Percentiles rank a stretch among this genome's conserved stretches.
phyloP scores from a whole-genome alignment of 805 yeast species.

The Kodamaea neixiangensis region DNA sequence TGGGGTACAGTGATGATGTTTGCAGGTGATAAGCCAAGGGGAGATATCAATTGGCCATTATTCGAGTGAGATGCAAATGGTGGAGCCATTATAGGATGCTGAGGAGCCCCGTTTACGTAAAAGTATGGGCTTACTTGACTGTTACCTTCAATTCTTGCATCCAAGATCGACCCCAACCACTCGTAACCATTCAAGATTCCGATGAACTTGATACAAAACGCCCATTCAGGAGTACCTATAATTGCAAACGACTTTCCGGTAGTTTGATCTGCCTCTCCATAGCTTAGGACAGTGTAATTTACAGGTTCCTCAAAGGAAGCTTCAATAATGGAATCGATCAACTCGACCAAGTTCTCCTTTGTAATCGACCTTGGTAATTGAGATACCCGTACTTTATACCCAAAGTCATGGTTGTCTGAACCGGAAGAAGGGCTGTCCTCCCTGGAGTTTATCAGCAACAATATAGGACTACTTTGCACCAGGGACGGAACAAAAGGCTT shows the following conservation, averaged over 20 bases:
- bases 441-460: not conserved
- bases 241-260: conserved; percentile 2
- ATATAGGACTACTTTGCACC: not conserved
- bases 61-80: conserved; percentile 3
- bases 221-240: not conserved
- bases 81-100: conserved; percentile 1
- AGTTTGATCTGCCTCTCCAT: not conserved
- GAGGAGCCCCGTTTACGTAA: conserved; percentile 1
- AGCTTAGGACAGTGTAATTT: conserved; percentile 9
- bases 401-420: not conserved
- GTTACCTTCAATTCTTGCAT: conserved; percentile 14
- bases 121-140: not conserved
- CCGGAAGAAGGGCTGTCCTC: not conserved
- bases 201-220: conserved; percentile 1
- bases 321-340: conserved; percentile 18
- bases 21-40: not conserved
- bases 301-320: conserved; percentile 11
- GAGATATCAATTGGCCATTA: not conserved
- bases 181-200: conserved; percentile 25
- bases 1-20: conserved; percentile 6
- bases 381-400: conserved; percentile 4
- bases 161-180: conserved; percentile 22
- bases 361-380: conserved; percentile 16
- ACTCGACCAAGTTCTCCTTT: conserved; percentile 15
- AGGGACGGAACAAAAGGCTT: conserved; percentile 21